phyloP scores from a whole-genome alignment of 148 eudicot species.

The Chenopodium suecicum region DNA sequence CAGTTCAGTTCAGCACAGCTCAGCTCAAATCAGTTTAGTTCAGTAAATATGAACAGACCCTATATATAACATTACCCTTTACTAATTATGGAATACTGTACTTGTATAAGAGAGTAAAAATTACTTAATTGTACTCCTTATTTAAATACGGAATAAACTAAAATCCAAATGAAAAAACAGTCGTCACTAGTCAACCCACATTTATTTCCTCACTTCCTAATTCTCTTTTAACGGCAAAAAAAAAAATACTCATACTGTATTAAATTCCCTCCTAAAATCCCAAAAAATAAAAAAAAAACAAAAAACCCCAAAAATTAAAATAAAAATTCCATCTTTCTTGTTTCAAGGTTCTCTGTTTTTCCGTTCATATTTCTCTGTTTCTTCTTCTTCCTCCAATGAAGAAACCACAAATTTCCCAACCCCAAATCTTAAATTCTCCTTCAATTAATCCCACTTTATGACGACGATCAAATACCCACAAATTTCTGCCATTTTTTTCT shows the following conservation, averaged over 20 bases:
- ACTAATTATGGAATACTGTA: too few species aligned
- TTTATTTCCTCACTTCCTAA: conserved; percentile 2
- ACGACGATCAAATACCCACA: conserved; percentile 28
- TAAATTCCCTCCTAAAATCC: conserved; percentile 1
- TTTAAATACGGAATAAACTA: too few species aligned
- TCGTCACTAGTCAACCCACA: conserved; percentile 10
- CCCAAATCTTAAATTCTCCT: conserved; percentile 4
- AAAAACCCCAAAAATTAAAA: not conserved
- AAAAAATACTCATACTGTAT: not conserved
- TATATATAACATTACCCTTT: too few species aligned
- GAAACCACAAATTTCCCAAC: conserved; percentile 7
- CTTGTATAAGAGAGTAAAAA: too few species aligned
- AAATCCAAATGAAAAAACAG: not conserved
- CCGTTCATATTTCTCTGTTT: conserved; percentile 4
- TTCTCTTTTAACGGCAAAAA: conserved; percentile 6
- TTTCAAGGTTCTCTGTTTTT: conserved; percentile 11
- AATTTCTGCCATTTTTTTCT: conserved; percentile 1
- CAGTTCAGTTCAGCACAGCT: too few species aligned
- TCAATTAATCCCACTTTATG: conserved; percentile 27
- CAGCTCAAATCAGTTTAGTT: too few species aligned
- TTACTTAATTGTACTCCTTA: too few species aligned
- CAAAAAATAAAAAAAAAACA: not conserved
- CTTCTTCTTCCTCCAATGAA: conserved; percentile 32
- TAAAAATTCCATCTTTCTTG: conserved; percentile 16
- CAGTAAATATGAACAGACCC: too few species aligned